Evolutionary conservation across 2,329 filamentous ascomycete genomes (phyloP).

Genomic region (Aureobasidium melanogenum): DNA sequence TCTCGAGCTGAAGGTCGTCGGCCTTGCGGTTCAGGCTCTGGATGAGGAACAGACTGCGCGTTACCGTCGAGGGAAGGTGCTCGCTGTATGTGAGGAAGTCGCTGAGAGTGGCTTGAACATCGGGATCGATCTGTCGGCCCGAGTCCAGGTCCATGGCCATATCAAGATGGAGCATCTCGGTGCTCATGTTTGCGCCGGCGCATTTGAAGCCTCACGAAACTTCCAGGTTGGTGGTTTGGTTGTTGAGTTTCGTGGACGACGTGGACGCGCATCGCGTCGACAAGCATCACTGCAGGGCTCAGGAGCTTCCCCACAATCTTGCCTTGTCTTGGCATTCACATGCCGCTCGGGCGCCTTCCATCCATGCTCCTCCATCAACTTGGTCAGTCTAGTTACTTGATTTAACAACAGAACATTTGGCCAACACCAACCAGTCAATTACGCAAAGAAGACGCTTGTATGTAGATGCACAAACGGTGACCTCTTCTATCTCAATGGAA

Average conservation of each 20-base stretch:
- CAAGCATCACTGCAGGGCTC: neutral
- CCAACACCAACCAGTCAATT: neutral
- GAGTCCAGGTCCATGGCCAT: constrained; percentile 14
- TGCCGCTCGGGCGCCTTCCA: neutral
- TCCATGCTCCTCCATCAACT: neutral
- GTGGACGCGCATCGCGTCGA: neutral
- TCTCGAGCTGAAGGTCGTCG: constrained; percentile 31
- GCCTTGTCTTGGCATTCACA: neutral
- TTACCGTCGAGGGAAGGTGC: constrained; percentile 57
- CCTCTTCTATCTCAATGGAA: constrained; percentile 37
- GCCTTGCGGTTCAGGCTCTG: constrained; percentile 41
- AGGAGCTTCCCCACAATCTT: neutral
- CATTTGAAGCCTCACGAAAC: neutral
- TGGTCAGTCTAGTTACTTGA: neutral
- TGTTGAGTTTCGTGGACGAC: neutral
- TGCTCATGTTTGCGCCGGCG: constrained; percentile 11
- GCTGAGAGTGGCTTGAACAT: constrained; percentile 57
- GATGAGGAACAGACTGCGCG: constrained; percentile 55
- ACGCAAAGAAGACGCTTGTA: too few relatives aligned
- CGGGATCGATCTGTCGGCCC: constrained; percentile 39
- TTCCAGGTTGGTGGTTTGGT: neutral
- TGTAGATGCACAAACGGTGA: neutral
- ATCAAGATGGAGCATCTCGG: constrained; percentile 13
- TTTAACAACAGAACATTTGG: neutral
- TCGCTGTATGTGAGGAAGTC: constrained; percentile 63